Conservation (phyloP, 176 grass and related monocot genomes). For the Lolium perenne region DNA sequence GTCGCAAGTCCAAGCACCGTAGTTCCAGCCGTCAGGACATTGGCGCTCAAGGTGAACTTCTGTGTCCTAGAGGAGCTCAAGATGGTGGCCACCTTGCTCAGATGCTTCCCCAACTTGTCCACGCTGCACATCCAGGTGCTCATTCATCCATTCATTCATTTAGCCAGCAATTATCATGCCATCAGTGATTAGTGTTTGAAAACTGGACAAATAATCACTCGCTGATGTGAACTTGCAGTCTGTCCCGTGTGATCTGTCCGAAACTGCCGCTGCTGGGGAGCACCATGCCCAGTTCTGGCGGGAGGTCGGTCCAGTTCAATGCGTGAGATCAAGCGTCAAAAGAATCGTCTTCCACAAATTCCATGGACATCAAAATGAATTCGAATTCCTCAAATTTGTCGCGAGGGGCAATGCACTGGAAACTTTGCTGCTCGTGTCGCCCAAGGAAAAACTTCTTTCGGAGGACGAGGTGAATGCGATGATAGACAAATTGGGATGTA, state of each 20-base stretch:
- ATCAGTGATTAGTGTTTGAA: too few species aligned
- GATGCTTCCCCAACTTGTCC: slow-evolving; percentile 44
- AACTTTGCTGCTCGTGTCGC: not conserved
- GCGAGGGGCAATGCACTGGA: not conserved
- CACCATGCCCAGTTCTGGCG: not conserved
- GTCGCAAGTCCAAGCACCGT: not conserved
- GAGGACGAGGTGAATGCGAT: too few species aligned
- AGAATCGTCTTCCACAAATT: slow-evolving; percentile 10
- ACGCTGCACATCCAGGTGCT: slow-evolving; percentile 16
- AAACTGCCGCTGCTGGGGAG: not conserved
- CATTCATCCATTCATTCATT: too few species aligned
- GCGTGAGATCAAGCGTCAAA: slow-evolving; percentile 9
- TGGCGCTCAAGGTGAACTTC: slow-evolving; percentile 30
- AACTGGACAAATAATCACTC: too few species aligned
- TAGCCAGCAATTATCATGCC: too few species aligned
- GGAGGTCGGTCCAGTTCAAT: not conserved
- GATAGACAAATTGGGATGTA: too few species aligned
- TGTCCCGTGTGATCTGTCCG: not conserved
- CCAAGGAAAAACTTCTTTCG: too few species aligned
- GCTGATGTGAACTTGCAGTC: not conserved
- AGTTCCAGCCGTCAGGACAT: slow-evolving; percentile 20
- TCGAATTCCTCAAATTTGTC: not conserved
- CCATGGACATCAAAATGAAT: not conserved
- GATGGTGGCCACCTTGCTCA: slow-evolving; percentile 25
- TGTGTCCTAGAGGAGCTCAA: not conserved